These are phyloP conservation scores for Friedmanniomyces endolithicus DNA, from an alignment of 495 filamentous ascomycete species.

Conservation along the genomic window DNA sequence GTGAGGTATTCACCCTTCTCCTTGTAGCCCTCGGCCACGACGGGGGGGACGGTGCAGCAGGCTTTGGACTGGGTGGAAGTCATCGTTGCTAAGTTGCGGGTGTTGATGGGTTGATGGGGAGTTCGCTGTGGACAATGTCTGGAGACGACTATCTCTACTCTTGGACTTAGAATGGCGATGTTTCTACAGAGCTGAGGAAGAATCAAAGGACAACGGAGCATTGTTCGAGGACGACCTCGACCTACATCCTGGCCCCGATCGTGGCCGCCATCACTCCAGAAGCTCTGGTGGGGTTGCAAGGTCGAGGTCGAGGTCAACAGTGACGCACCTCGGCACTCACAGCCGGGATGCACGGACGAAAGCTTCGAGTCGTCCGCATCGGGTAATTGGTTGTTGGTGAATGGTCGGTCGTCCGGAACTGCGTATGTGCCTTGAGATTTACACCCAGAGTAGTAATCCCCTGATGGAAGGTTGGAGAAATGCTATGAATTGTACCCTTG, in stretches of 20 bases:
- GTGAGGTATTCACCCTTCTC: constrained; percentile 45
- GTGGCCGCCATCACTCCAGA: neutral
- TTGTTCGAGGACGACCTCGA: neutral
- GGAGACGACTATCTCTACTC: neutral
- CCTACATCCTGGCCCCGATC: neutral
- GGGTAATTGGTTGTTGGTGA: too few relatives aligned
- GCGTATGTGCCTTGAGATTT: too few relatives aligned
- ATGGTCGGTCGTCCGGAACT: too few relatives aligned
- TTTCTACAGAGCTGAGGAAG: neutral
- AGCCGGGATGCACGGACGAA: neutral
- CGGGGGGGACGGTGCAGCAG: constrained; percentile 62
- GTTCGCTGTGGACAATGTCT: neutral
- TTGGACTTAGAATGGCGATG: neutral
- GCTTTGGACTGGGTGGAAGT: constrained; percentile 31
- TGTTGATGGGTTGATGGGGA: neutral
- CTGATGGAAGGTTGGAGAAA: too few relatives aligned
- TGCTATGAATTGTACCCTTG: too few relatives aligned
- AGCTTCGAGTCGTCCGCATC: too few relatives aligned
- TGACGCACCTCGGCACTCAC: neutral
- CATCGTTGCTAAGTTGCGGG: constrained; percentile 14
- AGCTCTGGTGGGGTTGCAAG: neutral
- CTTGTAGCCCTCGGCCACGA: constrained; percentile 46
- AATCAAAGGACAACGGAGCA: neutral
- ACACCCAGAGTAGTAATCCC: too few relatives aligned
- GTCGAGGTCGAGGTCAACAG: neutral